phyloP scores from a whole-genome alignment of 495 filamentous ascomycete genomes.

The Daldinia concentrica region DNA sequence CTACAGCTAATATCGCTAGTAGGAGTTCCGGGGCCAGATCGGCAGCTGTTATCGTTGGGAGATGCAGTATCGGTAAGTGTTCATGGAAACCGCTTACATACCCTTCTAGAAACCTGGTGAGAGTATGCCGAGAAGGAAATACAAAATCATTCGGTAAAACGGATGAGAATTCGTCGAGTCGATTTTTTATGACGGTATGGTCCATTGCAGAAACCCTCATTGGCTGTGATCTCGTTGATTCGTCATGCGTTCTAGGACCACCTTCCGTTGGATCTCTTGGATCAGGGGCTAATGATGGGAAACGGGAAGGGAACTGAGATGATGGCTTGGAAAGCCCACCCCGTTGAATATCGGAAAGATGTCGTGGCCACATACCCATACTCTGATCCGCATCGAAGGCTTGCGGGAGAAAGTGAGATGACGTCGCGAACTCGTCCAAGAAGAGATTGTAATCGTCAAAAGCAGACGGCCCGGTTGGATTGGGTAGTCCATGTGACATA shows the following conservation, averaged over 20 bases:
- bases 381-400: slow-evolving; percentile 59
- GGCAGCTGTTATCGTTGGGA: slow-evolving; percentile 67
- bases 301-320: slow-evolving; percentile 73
- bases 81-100: slow-evolving; percentile 75
- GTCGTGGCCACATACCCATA: slow-evolving; percentile 56
- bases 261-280: slow-evolving; percentile 65
- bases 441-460: slow-evolving; percentile 63
- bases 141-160: slow-evolving; percentile 73
- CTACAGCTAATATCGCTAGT: slow-evolving; percentile 70
- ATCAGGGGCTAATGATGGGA: slow-evolving; percentile 74
- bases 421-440: slow-evolving; percentile 58
- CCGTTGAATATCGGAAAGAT: slow-evolving; percentile 49
- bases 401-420: slow-evolving; percentile 59
- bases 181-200: slow-evolving; percentile 68
- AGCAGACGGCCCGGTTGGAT: slow-evolving; percentile 50
- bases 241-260: slow-evolving; percentile 52
- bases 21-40: slow-evolving; percentile 66
- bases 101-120: slow-evolving; percentile 72
- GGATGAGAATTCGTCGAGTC: slow-evolving; percentile 71
- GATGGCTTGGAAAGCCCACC: slow-evolving; percentile 60
- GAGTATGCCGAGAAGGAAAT: slow-evolving; percentile 69
- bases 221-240: slow-evolving; percentile 56
- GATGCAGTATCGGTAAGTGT: slow-evolving; percentile 74
- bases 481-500: slow-evolving; percentile 51
- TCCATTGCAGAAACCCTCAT: slow-evolving; percentile 73